These are phyloP conservation scores for Inosperma sp. DNA, from an alignment of 768 basidiomycete genomes.

Conservation along the genomic window DNA sequence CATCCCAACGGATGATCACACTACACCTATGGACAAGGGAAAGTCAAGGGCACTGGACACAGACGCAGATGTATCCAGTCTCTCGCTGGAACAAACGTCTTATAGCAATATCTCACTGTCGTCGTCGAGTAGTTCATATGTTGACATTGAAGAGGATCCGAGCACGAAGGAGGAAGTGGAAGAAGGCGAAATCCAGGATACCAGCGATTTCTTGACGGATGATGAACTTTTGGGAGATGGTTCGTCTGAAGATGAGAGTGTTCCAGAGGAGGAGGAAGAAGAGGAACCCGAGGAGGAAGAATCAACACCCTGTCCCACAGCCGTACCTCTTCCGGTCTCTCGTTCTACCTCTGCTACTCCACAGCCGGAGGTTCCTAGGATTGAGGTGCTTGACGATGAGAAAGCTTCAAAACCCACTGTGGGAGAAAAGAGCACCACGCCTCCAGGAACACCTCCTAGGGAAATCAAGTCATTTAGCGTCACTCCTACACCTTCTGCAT, in stretches of 20 bases:
- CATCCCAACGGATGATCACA: slow-evolving; percentile 6
- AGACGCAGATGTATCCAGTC: background rate
- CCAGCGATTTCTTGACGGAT: slow-evolving; percentile 14
- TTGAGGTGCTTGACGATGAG: slow-evolving; percentile 32
- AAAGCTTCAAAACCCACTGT: slow-evolving; percentile 26
- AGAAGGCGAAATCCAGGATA: slow-evolving; percentile 19
- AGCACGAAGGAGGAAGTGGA: slow-evolving; percentile 20
- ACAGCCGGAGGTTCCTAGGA: slow-evolving; percentile 45
- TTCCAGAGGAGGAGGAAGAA: slow-evolving; percentile 27
- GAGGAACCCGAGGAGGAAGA: slow-evolving; percentile 24
- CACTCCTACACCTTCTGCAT: slow-evolving; percentile 26
- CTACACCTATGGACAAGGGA: slow-evolving; percentile 8
- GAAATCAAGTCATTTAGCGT: slow-evolving; percentile 33
- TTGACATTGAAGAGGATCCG: slow-evolving; percentile 34
- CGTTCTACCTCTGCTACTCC: slow-evolving; percentile 59
- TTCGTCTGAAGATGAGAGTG: slow-evolving; percentile 32
- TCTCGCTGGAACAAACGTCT: slow-evolving; percentile 24
- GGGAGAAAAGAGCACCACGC: slow-evolving; percentile 51
- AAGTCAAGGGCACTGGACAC: slow-evolving; percentile 1
- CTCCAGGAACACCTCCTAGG: slow-evolving; percentile 58
- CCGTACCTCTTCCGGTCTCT: slow-evolving; percentile 37
- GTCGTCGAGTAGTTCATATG: slow-evolving; percentile 46
- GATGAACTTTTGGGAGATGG: slow-evolving; percentile 26
- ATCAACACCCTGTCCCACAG: slow-evolving; percentile 29
- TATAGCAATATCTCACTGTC: slow-evolving; percentile 40